A percentile compares a stretch with the other conserved stretches of the same genome.
Conservation (phyloP, 2,329 filamentous ascomycete species). For the Colletotrichum musae region DNA sequence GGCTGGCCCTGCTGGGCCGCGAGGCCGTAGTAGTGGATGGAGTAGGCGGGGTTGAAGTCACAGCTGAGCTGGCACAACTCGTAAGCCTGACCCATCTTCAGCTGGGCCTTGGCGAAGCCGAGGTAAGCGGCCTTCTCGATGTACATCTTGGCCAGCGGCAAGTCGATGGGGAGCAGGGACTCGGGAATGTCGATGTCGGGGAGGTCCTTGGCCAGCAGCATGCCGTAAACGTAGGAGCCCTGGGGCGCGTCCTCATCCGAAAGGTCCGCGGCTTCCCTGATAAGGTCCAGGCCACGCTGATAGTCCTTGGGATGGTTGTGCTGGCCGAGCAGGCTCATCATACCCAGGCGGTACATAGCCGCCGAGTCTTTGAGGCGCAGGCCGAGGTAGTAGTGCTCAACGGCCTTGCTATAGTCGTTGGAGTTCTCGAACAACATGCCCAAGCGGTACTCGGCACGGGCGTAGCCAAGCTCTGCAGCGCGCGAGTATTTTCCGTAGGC, state of each 20-base stretch:
- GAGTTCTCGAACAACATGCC: constrained; percentile 98
- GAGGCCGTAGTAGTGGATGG: constrained; percentile 94
- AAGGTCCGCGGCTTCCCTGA: constrained; percentile 84
- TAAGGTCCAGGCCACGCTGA: constrained; percentile 82
- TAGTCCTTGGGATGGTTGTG: constrained; percentile 91
- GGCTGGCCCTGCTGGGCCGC: constrained; percentile 92
- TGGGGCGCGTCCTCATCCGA: constrained; percentile 98
- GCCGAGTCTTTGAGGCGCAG: constrained; percentile 88
- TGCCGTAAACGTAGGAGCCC: constrained; percentile 94
- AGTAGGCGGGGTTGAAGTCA: constrained; percentile 93
- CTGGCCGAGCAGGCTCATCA: constrained; percentile 97
- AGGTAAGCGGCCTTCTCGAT: constrained; percentile 97
- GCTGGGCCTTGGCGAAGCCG: constrained; percentile 94
- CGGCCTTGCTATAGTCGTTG: constrained; percentile 91
- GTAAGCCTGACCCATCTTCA: constrained; percentile 97
- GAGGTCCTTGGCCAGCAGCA: constrained; percentile 91
- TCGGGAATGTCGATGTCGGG: constrained; percentile 90
- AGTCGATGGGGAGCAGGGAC: constrained; percentile 77
- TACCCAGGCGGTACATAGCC: constrained; percentile 87
- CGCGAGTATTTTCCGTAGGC: constrained; percentile 89
- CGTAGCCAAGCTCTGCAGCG: constrained; percentile 89
- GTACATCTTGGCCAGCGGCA: constrained; percentile 83
- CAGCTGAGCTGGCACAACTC: constrained; percentile 95
- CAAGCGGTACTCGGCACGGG: constrained; percentile 93
- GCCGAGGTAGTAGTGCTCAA: constrained; percentile 90